These are phyloP conservation scores for Heliamphora exappendiculata DNA, from an alignment of 148 eudicot genomes.

Conservation along the genomic window DNA sequence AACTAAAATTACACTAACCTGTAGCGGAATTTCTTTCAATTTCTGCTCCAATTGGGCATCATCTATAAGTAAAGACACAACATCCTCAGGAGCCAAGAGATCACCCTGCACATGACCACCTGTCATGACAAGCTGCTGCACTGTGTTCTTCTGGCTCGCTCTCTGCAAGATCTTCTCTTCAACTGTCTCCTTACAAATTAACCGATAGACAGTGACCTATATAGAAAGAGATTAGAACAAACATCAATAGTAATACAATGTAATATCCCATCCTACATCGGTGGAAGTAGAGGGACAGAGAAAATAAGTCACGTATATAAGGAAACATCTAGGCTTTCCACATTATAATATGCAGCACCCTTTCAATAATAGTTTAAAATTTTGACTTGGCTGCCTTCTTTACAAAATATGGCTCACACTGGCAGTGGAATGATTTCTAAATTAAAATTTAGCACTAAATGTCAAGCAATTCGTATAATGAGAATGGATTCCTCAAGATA, in stretches of 20 bases:
- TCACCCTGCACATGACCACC: conserved; percentile 99
- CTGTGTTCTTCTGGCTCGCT: conserved; percentile 93
- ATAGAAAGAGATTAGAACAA: conserved; percentile 11
- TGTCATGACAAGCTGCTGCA: conserved; percentile 98
- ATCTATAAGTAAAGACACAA: conserved; percentile 86
- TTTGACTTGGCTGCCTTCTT: not conserved
- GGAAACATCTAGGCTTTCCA: not conserved
- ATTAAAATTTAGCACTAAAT: not conserved
- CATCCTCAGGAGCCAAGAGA: conserved; percentile 90
- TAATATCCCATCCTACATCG: too few species aligned
- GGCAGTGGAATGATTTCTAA: not conserved
- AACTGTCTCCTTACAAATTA: conserved; percentile 94
- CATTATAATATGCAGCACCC: not conserved
- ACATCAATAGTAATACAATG: not conserved
- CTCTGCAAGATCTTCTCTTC: conserved; percentile 96
- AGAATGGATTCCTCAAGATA: not conserved
- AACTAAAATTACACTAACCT: conserved; percentile 30
- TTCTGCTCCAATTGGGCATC: conserved; percentile 91
- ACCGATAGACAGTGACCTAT: conserved; percentile 91
- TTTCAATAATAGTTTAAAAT: not conserved
- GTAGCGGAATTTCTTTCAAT: conserved; percentile 70
- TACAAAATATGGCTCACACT: not conserved
- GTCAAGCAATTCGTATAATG: not conserved
- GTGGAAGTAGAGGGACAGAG: not conserved
- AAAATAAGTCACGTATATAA: not conserved